Base-by-base conservation (phyloP, 352 stramenopile genomes). In the Phytophthora brassicae region DNA sequence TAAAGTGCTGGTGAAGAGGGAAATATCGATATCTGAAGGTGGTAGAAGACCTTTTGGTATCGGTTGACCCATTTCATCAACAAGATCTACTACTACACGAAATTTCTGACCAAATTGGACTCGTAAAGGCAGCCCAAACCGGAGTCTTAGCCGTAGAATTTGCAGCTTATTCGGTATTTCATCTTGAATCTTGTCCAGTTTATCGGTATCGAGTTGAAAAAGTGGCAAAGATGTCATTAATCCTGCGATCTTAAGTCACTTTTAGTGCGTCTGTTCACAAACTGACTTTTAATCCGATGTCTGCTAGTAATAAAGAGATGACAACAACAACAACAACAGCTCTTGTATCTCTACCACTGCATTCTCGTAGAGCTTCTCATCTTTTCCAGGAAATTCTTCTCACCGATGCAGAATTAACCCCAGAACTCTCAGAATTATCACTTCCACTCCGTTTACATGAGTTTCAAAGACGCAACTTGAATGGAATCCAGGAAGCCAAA, bases 11-110 rank as follows among this genome's bases (percentile, higher is more conserved):
- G 35, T n/a, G 42, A 6, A 33, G 16, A 28, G 7, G 3, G 16
- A 42, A 13, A 74, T n/a, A 5, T 53, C 28, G 17, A 74, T 33
- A 5, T 26, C 24, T 35, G 38, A 12, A 16, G 22, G 28, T 6
- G 17, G 33, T 3, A n/a, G 1, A 5, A 42, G 4, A 0, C 5
- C 26, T 14, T 42, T 5, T 14, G 45, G 14, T 13, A 61, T 46
- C 0, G 67, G 43, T 51, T 83, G 72, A 11, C 77, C 77, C 77
- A 84, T 86, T 60, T 89, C 79, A 48, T 89, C 66, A 13, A 87
- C 75, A 0, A 87, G 23, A 20, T 87, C 79, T 14, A 87, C 48
- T 8, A 64, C 56, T 11, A 86, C 16, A 8, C 63, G 64, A 50
- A 89, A 79, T 19, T 35, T 45, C 31, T 73, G 41, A 26, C 53